Evolutionary conservation across 148 eudicot genomes (phyloP), one percentile per base, ranked within the genome.

Genomic region (Arbutus unedo): DNA sequence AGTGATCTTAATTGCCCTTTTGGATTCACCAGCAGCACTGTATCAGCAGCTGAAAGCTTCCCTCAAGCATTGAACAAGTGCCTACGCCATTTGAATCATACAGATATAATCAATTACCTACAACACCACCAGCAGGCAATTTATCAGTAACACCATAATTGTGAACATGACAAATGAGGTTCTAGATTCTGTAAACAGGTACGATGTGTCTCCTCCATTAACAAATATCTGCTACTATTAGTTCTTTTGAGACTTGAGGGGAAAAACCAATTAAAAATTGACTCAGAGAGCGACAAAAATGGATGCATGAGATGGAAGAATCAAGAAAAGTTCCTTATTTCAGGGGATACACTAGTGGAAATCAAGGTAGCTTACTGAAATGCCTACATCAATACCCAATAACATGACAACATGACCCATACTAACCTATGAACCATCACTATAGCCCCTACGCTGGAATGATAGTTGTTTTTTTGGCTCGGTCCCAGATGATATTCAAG

Each of bases 11-110:
- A 21, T 48, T 7, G 3, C 56, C 7, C 8, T 54, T 21, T 74
- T 43, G 41, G 77, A 74, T 74, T n/a, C 56, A 4, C 55, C 77
- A 74, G 55, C 25, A 74, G 77, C 4, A n/a, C 38, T 48, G 77
- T n/a, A 21, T 74, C 38, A 49, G n/a, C 7, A 48, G 38, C 77
- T 21, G 56, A 49, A 49, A 66, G 18, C 77, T 13, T 45, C 23
- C 23, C 5, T 73, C 53, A 73, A 73, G 56, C 31, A 49, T 49
- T n/a, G 38, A 31, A 31, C 38, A 31, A 31, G 38, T 31, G 38
- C 56, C 38, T 48, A 4, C 49, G 56, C 56, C 77, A 21, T 74
- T 13, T 5, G 8, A n/a, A 49, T 74, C 55, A 48, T 4, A 49
- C 41, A 21, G 76, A 74, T n/a, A 73, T 11, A 0, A n/a, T 38